Conservation (phyloP, 345 rosid genomes). For the Eutrema japonicum region DNA sequence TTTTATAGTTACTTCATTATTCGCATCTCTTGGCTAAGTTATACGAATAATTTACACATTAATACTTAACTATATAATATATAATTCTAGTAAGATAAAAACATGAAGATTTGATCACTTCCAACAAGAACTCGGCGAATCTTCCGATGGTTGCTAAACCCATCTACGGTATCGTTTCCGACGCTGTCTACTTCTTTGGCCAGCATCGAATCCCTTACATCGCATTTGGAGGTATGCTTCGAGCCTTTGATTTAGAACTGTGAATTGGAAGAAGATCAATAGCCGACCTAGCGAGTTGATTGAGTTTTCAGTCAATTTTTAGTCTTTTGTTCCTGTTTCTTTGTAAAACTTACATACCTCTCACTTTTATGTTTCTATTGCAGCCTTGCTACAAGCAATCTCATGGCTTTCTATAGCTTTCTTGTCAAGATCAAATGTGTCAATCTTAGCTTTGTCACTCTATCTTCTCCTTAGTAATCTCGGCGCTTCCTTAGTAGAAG, state of each 20-base stretch:
- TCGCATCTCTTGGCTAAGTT: too few relatives aligned
- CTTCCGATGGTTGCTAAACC: slow-evolving; percentile 95
- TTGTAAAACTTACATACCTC: background rate
- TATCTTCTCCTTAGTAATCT: slow-evolving; percentile 83
- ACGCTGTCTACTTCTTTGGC: slow-evolving; percentile 68
- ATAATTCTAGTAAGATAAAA: too few relatives aligned
- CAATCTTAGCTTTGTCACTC: slow-evolving; percentile 54
- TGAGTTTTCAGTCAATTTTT: background rate
- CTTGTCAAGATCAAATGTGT: slow-evolving; percentile 62
- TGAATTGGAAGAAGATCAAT: background rate
- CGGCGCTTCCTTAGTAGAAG: slow-evolving; percentile 88
- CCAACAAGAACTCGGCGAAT: slow-evolving; percentile 78
- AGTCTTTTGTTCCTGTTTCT: background rate
- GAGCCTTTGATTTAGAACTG: background rate
- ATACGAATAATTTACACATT: too few relatives aligned
- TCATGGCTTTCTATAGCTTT: slow-evolving; percentile 80
- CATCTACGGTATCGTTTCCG: slow-evolving; percentile 76
- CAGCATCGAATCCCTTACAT: slow-evolving; percentile 94
- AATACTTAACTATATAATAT: too few relatives aligned
- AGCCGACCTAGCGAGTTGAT: background rate
- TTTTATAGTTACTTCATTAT: too few relatives aligned
- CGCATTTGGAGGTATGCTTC: slow-evolving; percentile 76
- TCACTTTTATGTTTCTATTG: slow-evolving; percentile 21
- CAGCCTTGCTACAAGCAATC: slow-evolving; percentile 84
- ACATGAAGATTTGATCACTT: too few relatives aligned